Evolutionary conservation across 2,329 filamentous ascomycete genomes (phyloP), one percentile per base, ranked within the genome.

Genomic region (Colletotrichum noveboracense): DNA sequence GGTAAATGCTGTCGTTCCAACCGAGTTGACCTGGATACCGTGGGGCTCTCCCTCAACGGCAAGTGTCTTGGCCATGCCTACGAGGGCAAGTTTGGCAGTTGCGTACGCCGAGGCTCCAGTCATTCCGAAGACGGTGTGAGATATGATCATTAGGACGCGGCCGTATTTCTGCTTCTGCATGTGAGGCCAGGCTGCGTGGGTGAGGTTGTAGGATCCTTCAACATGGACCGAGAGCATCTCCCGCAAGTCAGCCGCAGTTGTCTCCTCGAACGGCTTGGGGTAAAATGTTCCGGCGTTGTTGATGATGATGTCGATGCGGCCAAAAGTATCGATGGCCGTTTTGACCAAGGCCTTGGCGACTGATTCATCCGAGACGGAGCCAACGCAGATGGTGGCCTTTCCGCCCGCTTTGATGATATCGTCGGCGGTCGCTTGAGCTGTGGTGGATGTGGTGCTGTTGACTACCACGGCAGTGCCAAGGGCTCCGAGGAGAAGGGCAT

Each of bases 391-490:
- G 14, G 18, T 26, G 10, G 68, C 68, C 28, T 70, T 61, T 3
- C 58, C 56, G 2, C 38, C 60, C 4, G 34, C n/a, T n/a, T 56
- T 58, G 26, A 13, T 26, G 55, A 69, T 69, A 1, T 64, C 60
- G 60, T 64, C 14, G 21, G 60, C 66, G 12, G 66, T 69, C 0
- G 52, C 48, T n/a, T 69, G 32, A 3, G 66, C n/a, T 16, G 66
- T 69, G 21, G 16, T 2, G 14, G 52, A 14, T 21, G 52, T 60
- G 8, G 52, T 61, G 55, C 66, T 69, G n/a, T 79, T 79, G 28
- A 79, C 71, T 16, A 80, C 75, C 6, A 79, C 77, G 6, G 55
- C 13, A 9, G 78, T 78, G 10, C 78, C 78, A 10, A 71, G 74
- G 34, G 24, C 43, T 7, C 72, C 78, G 14, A 80, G 71, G 4